These are phyloP conservation scores for Phytophthora foliorum DNA, from an alignment of 352 stramenopile species.

Conservation along the genomic window DNA sequence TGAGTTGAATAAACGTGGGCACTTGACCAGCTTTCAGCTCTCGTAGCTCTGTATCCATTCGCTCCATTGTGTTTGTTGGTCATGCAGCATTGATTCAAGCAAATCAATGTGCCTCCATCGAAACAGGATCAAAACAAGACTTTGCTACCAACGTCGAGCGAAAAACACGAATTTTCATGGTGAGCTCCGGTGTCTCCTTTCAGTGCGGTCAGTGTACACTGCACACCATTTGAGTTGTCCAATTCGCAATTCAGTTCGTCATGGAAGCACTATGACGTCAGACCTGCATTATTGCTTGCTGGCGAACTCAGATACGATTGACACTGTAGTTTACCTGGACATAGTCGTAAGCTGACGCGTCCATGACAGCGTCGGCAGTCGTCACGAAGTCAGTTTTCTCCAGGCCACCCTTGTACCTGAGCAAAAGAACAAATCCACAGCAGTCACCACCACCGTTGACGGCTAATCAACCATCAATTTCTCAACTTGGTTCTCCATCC, in stretches of 20 bases:
- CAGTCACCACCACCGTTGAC: no score
- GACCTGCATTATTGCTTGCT: no score
- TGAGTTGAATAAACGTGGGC: background rate
- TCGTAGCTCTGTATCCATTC: background rate
- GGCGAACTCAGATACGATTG: no score
- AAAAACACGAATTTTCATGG: background rate
- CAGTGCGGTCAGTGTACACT: background rate
- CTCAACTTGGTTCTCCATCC: background rate
- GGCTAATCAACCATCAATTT: no score
- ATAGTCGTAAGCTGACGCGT: no score
- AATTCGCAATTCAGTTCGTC: background rate
- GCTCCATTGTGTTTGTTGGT: background rate
- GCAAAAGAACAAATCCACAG: no score
- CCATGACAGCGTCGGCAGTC: no score
- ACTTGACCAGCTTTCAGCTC: background rate
- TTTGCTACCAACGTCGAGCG: conserved; percentile 1
- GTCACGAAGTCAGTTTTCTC: no score
- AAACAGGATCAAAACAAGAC: conserved; percentile 6
- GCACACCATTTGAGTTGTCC: background rate
- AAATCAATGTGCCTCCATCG: conserved; percentile 9
- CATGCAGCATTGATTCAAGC: conserved; percentile 6
- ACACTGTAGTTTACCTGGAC: no score
- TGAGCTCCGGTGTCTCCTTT: background rate
- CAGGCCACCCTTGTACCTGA: no score
- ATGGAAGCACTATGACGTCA: background rate